Conservation (phyloP, 2,329 filamentous ascomycete genomes). For the Cadophora malorum region DNA sequence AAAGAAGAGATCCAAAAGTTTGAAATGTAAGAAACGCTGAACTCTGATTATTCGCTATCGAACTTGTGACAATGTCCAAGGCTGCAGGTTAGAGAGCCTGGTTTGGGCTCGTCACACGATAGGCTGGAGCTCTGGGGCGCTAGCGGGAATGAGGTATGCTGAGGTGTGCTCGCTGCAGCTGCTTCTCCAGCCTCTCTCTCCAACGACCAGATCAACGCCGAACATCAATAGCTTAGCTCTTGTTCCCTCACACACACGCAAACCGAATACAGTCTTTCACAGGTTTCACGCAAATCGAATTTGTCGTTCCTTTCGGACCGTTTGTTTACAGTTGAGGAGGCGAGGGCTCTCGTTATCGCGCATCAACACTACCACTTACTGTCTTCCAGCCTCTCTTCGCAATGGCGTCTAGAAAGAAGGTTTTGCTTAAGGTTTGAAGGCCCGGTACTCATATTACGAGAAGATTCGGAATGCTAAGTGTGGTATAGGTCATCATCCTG, state of each 20-base stretch:
- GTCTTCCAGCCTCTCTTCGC: slow-evolving; percentile 23
- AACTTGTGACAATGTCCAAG: slow-evolving; percentile 20
- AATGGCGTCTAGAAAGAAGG: slow-evolving; percentile 71
- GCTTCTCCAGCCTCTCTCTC: slow-evolving; percentile 16
- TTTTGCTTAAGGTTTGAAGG: slow-evolving; percentile 64
- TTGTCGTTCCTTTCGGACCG: background rate
- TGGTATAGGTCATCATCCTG: slow-evolving; percentile 88
- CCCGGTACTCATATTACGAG: background rate
- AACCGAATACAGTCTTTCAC: background rate
- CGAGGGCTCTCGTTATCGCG: slow-evolving; percentile 36
- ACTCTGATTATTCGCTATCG: slow-evolving; percentile 5
- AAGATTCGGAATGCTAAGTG: slow-evolving; percentile 19
- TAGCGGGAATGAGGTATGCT: slow-evolving; percentile 24
- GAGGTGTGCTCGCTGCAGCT: slow-evolving; percentile 4
- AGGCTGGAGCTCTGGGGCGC: slow-evolving; percentile 30
- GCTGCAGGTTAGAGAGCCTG: slow-evolving; percentile 22
- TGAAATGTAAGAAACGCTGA: slow-evolving; percentile 14
- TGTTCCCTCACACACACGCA: slow-evolving; percentile 10
- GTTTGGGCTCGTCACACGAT: slow-evolving; percentile 19
- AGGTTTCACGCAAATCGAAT: background rate
- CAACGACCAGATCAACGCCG: slow-evolving; percentile 18
- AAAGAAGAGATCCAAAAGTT: background rate
- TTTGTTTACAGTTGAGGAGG: background rate
- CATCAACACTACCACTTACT: slow-evolving; percentile 22
- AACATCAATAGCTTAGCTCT: slow-evolving; percentile 27